Conservation (phyloP, 345 rosid species). For the Moricandia moricandioides region DNA sequence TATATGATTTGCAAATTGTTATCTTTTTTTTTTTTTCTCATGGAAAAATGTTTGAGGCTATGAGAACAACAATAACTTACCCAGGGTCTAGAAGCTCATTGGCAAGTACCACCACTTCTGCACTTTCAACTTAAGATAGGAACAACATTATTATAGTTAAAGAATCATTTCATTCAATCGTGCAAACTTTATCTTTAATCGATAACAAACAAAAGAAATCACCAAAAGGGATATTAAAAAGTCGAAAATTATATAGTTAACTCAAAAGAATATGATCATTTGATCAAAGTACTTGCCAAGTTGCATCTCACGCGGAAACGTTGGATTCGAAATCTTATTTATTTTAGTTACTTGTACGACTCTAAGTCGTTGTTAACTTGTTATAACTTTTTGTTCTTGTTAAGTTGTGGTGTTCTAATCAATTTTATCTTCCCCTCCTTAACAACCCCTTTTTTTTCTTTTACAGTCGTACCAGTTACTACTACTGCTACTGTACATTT, state of each 20-base stretch:
- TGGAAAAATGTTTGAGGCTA: background rate
- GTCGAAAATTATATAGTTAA: background rate
- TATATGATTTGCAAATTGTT: background rate
- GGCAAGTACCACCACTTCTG: constrained; percentile 25
- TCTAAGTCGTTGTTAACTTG: background rate
- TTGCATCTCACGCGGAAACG: constrained; percentile 16
- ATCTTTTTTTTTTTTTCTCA: background rate
- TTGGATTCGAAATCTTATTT: constrained; percentile 6
- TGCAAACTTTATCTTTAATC: constrained; percentile 25
- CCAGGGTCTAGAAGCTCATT: constrained; percentile 15
- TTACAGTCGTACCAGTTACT: background rate
- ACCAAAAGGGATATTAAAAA: background rate
- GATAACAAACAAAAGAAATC: background rate
- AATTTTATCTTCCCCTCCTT: background rate
- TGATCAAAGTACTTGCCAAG: background rate
- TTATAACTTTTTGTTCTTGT: background rate
- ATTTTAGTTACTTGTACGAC: background rate
- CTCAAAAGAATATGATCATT: background rate
- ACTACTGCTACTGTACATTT: background rate
- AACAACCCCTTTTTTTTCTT: background rate
- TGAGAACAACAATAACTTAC: background rate
- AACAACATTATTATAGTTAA: constrained; percentile 4
- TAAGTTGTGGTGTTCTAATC: background rate
- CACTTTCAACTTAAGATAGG: constrained; percentile 34
- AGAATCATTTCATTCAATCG: background rate